Conservation (phyloP, 352 stramenopile species). For the Phytophthora litchii region DNA sequence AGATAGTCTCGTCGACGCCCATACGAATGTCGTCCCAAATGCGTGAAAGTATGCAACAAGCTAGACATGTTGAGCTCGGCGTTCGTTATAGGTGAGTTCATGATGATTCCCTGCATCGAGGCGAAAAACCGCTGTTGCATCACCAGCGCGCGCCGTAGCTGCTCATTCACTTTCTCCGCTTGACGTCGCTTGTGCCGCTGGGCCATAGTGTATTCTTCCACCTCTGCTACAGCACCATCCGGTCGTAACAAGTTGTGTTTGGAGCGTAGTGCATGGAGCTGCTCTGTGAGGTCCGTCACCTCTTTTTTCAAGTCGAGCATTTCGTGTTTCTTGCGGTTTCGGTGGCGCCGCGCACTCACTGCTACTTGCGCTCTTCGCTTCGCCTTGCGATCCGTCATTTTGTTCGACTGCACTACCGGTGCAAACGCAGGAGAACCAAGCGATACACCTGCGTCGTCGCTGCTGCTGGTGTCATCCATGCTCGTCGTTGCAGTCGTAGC, state of each 20-base stretch:
- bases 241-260: constrained; percentile 37
- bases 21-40: constrained; percentile 39
- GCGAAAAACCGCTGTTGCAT: constrained; percentile 51
- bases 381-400: constrained; percentile 19
- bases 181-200: constrained; percentile 40
- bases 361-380: constrained; percentile 30
- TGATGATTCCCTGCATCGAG: constrained; percentile 45
- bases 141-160: constrained; percentile 55
- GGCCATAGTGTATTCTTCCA: constrained; percentile 39
- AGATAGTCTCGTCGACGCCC: constrained; percentile 54
- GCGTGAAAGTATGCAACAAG: constrained; percentile 65
- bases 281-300: constrained; percentile 36
- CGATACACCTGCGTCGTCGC: constrained; percentile 16
- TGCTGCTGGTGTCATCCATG: constrained; percentile 22
- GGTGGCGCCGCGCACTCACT: constrained; percentile 29
- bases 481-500: not conserved
- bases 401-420: not conserved
- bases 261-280: constrained; percentile 40
- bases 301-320: constrained; percentile 47
- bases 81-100: constrained; percentile 26
- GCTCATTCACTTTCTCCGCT: constrained; percentile 49
- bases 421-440: constrained; percentile 3
- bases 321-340: constrained; percentile 48
- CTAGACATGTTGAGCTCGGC: constrained; percentile 55
- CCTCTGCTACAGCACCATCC: constrained; percentile 27